Evolutionary conservation across 495 filamentous ascomycete species (phyloP).

Genomic region (Lichenothelia convexa): DNA sequence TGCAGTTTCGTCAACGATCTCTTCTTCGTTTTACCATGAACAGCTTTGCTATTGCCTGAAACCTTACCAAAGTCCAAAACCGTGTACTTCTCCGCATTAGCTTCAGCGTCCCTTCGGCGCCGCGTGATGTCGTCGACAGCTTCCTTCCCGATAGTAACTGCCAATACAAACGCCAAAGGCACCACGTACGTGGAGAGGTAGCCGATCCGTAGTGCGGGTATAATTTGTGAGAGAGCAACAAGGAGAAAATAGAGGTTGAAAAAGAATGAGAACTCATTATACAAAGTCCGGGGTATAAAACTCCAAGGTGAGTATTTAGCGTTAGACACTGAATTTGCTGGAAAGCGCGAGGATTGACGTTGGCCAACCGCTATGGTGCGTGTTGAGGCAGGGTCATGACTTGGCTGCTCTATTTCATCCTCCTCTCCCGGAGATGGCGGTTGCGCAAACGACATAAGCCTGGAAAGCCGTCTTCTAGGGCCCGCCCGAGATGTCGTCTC

Average conservation of each 20-base stretch:
- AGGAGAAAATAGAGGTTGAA: constrained; percentile 98
- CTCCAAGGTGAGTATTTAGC: constrained; percentile 95
- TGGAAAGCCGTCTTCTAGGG: constrained; percentile 1
- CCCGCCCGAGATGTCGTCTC: background rate
- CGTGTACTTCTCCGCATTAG: constrained; percentile 79
- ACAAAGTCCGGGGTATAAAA: constrained; percentile 84
- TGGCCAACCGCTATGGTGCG: constrained; percentile 20
- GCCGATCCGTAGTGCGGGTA: constrained; percentile 76
- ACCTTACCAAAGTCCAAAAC: constrained; percentile 46
- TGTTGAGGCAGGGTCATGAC: constrained; percentile 17
- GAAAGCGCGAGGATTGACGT: constrained; percentile 36
- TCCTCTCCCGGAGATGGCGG: constrained; percentile 12
- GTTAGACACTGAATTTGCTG: constrained; percentile 83
- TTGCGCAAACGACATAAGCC: constrained; percentile 10
- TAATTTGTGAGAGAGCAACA: constrained; percentile 82
- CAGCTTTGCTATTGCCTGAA: constrained; percentile 8
- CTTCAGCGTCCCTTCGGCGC: constrained; percentile 72
- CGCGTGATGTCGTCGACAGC: constrained; percentile 84
- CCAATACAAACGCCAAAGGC: constrained; percentile 77
- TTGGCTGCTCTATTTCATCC: too few relatives aligned
- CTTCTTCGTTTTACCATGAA: constrained; percentile 8
- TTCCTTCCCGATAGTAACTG: constrained; percentile 88
- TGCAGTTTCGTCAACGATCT: too few relatives aligned
- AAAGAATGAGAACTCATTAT: constrained; percentile 98
- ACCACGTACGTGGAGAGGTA: constrained; percentile 91